Percentiles rank a stretch among this genome's conserved stretches.
Evolutionary conservation across 257 asterid species (phyloP).

Genomic region (Penstemon barbatus): DNA sequence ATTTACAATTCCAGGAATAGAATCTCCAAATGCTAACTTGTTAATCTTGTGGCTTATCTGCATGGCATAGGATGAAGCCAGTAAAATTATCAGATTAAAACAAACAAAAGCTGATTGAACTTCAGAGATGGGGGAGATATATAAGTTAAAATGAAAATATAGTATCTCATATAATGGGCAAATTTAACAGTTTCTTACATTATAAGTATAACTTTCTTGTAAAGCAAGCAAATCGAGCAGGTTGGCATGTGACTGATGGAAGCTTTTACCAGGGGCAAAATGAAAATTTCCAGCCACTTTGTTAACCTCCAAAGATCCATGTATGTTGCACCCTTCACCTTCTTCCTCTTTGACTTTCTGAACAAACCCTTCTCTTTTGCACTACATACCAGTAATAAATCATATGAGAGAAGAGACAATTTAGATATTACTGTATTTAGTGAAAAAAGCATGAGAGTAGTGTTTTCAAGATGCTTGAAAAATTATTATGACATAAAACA

Average conservation of each 20-base stretch:
- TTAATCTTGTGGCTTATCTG: conserved; percentile 95
- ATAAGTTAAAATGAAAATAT: conserved; percentile 6
- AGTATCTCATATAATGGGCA: not conserved
- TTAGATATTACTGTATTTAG: conserved; percentile 15
- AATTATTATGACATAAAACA: conserved; percentile 1
- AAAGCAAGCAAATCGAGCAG: conserved; percentile 68
- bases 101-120: not conserved
- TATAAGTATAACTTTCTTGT: conserved; percentile 51
- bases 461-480: conserved; percentile 11
- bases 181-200: conserved; percentile 49
- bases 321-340: conserved; percentile 98
- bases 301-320: conserved; percentile 93
- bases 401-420: conserved; percentile 24
- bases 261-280: conserved; percentile 84
- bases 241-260: conserved; percentile 50
- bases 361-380: conserved; percentile 91
- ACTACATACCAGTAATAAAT: conserved; percentile 44
- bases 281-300: conserved; percentile 98
- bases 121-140: not conserved
- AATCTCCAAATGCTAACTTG: conserved; percentile 83
- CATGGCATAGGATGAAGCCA: conserved; percentile 30
- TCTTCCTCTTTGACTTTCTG: conserved; percentile 83
- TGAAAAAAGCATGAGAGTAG: not conserved
- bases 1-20: conserved; percentile 84
- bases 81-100: not conserved